phyloP scores from a whole-genome alignment of 805 yeast species.

The Blastobotrys mokoenaii region DNA sequence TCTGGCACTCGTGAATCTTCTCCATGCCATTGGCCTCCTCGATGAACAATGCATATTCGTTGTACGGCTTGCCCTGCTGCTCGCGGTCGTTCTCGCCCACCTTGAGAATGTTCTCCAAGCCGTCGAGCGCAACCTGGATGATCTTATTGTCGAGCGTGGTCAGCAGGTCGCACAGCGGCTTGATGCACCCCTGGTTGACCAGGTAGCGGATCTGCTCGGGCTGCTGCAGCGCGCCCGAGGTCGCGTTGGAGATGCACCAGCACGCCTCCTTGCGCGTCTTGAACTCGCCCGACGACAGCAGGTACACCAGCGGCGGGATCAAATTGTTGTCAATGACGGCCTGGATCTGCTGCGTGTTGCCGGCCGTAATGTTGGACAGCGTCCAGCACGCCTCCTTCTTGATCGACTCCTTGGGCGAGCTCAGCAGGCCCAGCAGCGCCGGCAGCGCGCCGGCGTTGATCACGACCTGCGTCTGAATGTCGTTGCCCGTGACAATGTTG shows the following conservation, averaged over 20 bases:
- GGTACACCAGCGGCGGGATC: slow-evolving; percentile 81
- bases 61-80: slow-evolving; percentile 54
- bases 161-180: slow-evolving; percentile 90
- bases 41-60: slow-evolving; percentile 82
- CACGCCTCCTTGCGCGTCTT: slow-evolving; percentile 98
- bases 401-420: slow-evolving; percentile 82
- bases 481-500: slow-evolving; percentile 96
- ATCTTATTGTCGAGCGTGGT: slow-evolving; percentile 84
- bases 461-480: slow-evolving; percentile 88
- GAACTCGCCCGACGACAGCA: slow-evolving; percentile 76
- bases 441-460: slow-evolving; percentile 87
- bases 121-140: slow-evolving; percentile 91
- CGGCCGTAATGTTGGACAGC: slow-evolving; percentile 95
- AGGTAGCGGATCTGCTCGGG: slow-evolving; percentile 92
- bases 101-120: slow-evolving; percentile 84
- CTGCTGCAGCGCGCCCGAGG: slow-evolving; percentile 85
- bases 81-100: slow-evolving; percentile 93
- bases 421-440: slow-evolving; percentile 71
- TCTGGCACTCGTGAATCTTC: slow-evolving; percentile 87
- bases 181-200: slow-evolving; percentile 92
- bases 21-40: slow-evolving; percentile 99
- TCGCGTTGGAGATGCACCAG: slow-evolving; percentile 98
- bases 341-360: slow-evolving; percentile 90
- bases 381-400: slow-evolving; percentile 99
- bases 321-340: slow-evolving; percentile 92